A percentile compares a stretch with the other conserved stretches of the same genome.
These are phyloP conservation scores for Fusarium mexicanum DNA, from an alignment of 2,329 filamentous ascomycete species.

Conservation along the genomic window DNA sequence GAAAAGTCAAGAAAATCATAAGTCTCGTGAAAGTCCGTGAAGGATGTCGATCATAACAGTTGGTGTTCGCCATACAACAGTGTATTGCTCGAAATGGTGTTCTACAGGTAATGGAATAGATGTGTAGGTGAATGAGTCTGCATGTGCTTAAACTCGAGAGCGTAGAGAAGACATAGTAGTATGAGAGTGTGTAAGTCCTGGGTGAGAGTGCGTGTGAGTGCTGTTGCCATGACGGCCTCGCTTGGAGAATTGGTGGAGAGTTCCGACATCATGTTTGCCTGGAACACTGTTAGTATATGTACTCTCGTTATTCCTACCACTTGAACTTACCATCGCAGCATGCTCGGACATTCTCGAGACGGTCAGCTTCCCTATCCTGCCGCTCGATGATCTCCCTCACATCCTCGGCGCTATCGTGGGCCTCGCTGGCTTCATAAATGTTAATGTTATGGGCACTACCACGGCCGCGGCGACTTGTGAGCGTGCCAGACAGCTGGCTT, in stretches of 20 bases:
- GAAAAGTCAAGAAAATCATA: conserved; percentile 43
- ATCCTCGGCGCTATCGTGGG: conserved; percentile 84
- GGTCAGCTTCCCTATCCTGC: conserved; percentile 79
- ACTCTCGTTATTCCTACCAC: not conserved
- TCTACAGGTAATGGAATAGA: conserved; percentile 2
- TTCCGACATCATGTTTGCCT: conserved; percentile 81
- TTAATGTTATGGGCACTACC: conserved; percentile 56
- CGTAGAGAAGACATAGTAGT: conserved; percentile 50
- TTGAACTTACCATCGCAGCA: conserved; percentile 88
- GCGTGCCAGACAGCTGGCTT: conserved; percentile 59
- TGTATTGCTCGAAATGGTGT: conserved; percentile 9
- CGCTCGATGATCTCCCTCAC: conserved; percentile 80
- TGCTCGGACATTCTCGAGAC: conserved; percentile 92
- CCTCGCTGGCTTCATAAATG: conserved; percentile 70
- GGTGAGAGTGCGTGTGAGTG: conserved; percentile 50
- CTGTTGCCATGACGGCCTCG: conserved; percentile 53
- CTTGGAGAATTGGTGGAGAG: conserved; percentile 60
- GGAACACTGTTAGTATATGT: conserved; percentile 30
- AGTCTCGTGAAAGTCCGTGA: conserved; percentile 46
- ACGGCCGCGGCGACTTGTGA: conserved; percentile 65
- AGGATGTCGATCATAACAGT: conserved; percentile 42
- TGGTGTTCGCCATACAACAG: conserved; percentile 20
- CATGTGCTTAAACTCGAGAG: conserved; percentile 47
- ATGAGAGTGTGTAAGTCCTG: conserved; percentile 48
- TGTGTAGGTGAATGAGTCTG: conserved; percentile 9